phyloP scores from a whole-genome alignment of 1,284 basidiomycete species.

The Cryptococcus sp. region DNA sequence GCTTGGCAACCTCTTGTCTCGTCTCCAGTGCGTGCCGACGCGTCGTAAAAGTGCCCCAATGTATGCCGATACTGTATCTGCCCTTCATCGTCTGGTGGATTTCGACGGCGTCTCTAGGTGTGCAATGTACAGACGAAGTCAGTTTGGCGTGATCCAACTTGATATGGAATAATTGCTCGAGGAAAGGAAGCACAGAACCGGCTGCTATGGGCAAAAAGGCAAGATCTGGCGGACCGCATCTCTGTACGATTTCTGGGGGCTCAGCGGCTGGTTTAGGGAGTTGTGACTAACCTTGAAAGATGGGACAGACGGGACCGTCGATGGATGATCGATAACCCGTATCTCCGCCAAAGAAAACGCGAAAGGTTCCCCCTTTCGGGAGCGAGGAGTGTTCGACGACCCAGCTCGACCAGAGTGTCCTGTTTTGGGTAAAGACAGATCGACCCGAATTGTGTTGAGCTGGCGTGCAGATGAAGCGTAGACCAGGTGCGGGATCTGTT shows the following conservation, averaged over 20 bases:
- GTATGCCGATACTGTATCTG: constrained; percentile 1
- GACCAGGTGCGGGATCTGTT: too few relatives aligned
- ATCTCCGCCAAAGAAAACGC: constrained; percentile 1
- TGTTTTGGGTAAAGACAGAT: constrained; percentile 1
- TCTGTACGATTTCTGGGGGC: background rate
- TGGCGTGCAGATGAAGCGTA: constrained; percentile 3
- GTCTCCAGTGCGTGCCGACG: background rate
- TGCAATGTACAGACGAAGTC: constrained; percentile 3
- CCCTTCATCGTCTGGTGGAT: constrained; percentile 1
- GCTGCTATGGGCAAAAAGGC: constrained; percentile 9
- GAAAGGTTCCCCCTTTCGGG: background rate
- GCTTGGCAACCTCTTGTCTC: background rate
- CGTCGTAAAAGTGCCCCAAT: constrained; percentile 9
- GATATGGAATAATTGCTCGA: constrained; percentile 2
- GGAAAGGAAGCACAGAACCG: constrained; percentile 6
- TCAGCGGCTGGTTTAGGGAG: background rate
- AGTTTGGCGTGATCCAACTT: background rate
- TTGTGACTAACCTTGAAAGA: constrained; percentile 14
- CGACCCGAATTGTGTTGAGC: constrained; percentile 7
- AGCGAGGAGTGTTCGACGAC: background rate
- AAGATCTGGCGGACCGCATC: constrained; percentile 6
- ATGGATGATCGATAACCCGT: constrained; percentile 3
- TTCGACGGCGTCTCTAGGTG: constrained; percentile 6
- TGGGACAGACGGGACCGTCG: constrained; percentile 10
- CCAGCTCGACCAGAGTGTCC: constrained; percentile 7